These are phyloP conservation scores for Kentomonas sorsogonicus DNA, from an alignment of 208 protist species.

Conservation along the genomic window DNA sequence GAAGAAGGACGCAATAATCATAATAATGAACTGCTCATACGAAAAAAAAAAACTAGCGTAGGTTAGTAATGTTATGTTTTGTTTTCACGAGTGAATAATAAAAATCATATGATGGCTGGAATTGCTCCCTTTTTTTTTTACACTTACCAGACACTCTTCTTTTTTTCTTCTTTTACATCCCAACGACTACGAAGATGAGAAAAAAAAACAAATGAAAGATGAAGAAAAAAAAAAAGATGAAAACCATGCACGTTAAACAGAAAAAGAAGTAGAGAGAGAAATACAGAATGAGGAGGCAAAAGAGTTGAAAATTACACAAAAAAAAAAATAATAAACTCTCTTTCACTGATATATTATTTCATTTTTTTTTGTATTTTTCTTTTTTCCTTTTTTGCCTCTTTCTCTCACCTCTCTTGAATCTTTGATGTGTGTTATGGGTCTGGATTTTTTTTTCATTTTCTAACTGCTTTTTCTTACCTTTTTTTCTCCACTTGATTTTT, in stretches of 20 bases:
- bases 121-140: constrained; percentile 15
- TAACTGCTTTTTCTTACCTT: constrained; percentile 2
- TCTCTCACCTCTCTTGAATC: neutral
- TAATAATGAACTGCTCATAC: constrained; percentile 22
- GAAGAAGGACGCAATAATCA: constrained; percentile 32
- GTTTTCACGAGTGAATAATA: constrained; percentile 61
- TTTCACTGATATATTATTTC: neutral
- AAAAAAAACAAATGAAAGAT: neutral
- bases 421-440: neutral
- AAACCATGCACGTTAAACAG: neutral
- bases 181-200: constrained; percentile 2
- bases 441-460: constrained; percentile 4
- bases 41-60: constrained; percentile 54
- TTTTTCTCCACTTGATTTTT: too few species aligned
- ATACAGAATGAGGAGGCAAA: neutral
- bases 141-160: neutral
- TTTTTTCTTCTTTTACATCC: constrained; percentile 10
- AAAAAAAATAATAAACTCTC: neutral
- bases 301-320: neutral
- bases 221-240: neutral
- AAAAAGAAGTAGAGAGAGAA: constrained; percentile 11
- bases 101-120: constrained; percentile 57
- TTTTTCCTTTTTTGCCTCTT: too few species aligned
- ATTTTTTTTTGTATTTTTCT: too few species aligned
- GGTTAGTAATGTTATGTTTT: constrained; percentile 85